phyloP scores from a whole-genome alignment of 768 basidiomycete species.

The Psilocybe subaeruginosa region DNA sequence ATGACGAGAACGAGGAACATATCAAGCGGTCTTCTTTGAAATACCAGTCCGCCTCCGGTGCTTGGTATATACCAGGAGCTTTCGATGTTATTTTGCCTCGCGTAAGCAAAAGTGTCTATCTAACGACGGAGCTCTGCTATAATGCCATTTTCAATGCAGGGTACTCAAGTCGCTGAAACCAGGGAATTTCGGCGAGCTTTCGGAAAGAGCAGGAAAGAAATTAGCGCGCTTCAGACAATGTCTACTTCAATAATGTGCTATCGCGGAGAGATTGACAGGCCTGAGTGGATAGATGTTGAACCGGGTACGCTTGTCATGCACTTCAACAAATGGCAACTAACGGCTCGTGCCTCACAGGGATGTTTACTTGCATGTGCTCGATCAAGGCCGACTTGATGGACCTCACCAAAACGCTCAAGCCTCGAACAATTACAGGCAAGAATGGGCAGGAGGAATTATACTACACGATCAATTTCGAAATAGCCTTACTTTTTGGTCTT shows the following conservation, averaged over 20 bases:
- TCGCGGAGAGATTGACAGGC: constrained; percentile 12
- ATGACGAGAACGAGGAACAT: constrained; percentile 6
- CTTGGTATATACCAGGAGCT: constrained; percentile 3
- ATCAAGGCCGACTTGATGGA: constrained; percentile 4
- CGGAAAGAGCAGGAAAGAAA: constrained; percentile 10
- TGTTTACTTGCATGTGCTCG: constrained; percentile 6
- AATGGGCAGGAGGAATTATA: background rate
- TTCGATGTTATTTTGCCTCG: constrained; percentile 7
- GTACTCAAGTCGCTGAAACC: constrained; percentile 24
- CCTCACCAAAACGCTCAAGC: background rate
- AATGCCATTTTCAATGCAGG: constrained; percentile 8
- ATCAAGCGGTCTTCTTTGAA: background rate
- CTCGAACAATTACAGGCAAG: background rate
- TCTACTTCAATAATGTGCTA: constrained; percentile 14
- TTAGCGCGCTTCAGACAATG: background rate
- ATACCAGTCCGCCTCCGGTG: background rate
- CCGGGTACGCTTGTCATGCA: constrained; percentile 5
- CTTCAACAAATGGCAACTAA: background rate
- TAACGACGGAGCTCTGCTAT: background rate
- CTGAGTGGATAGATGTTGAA: constrained; percentile 18
- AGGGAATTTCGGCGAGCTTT: constrained; percentile 23
- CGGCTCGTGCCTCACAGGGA: background rate
- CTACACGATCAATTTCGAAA: constrained; percentile 8
- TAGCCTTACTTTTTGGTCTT: constrained; percentile 11
- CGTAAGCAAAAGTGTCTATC: background rate